Base-by-base conservation (phyloP, 768 basidiomycete genomes). In the Floccularia luteovirens region DNA sequence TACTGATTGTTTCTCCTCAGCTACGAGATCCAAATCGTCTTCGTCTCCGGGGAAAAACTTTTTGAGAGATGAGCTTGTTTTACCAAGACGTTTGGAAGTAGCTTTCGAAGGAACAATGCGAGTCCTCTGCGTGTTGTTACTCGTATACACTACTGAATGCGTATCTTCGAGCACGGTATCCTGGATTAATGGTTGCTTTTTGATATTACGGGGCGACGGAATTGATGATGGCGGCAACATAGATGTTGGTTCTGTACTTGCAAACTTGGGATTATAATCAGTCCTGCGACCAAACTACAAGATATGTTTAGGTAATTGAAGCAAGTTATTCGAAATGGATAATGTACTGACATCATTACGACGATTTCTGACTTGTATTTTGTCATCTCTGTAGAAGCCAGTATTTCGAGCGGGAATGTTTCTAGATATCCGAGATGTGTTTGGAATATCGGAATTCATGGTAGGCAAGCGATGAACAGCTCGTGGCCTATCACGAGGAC, bases 11-110 rank as follows among this genome's bases (percentile, higher is more conserved):
- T n/a, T n/a, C n/a, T n/a, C n/a, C n/a, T 57, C 52, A n/a, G 54
- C 43, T 22, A 54, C 55, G 39, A 53, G 50, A 23, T 70, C 67
- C 48, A 75, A 69, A 24, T 86, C 84, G 14, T 86, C 84, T 16
- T 90, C 87, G 36, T 90, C 87, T 1, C 73, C 76, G 16, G 89
- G 88, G 54, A 92, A 92, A 61, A 91, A 91, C 50, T 69, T 73
- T 56, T 81, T 83, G 34, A 92, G 64, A 13, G 79, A 73, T 24
- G 74, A 70, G 50, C 61, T 71, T 41, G 61, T 43, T 46, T 72
- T 67, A 4, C 69, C 74, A 19, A 87, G 82, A 50, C 75, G 84
- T 59, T 86, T 84, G 10, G 79, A 77, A 1, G 68, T 54, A 41
- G 25, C 23, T 25, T 30, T 7, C 35, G 33, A 24, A 24, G 42